Evolutionary conservation across 2,329 filamentous ascomycete genomes (phyloP).

Genomic region (Neofusicoccum ribis): DNA sequence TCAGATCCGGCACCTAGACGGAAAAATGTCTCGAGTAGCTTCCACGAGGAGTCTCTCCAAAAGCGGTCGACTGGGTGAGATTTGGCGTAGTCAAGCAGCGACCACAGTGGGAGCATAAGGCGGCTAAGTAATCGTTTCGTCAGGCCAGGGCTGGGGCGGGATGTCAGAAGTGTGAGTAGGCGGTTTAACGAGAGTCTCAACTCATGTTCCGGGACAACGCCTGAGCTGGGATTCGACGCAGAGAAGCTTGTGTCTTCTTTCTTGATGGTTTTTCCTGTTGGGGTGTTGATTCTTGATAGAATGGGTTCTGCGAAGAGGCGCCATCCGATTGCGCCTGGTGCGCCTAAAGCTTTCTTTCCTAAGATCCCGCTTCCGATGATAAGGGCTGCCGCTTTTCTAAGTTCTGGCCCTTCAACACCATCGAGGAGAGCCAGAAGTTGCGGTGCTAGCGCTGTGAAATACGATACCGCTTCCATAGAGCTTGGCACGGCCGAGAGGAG

Average conservation of each 20-base stretch:
- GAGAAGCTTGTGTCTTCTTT: conserved; percentile 9
- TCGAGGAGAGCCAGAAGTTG: conserved; percentile 65
- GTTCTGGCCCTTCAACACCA: conserved; percentile 57
- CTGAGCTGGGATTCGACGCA: not conserved
- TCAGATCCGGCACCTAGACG: conserved; percentile 56
- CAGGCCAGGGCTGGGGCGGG: conserved; percentile 67
- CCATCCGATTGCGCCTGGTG: conserved; percentile 64
- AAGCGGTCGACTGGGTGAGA: conserved; percentile 36
- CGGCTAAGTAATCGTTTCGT: conserved; percentile 62
- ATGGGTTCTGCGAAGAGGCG: conserved; percentile 61
- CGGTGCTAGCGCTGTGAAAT: conserved; percentile 61
- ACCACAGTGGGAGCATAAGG: conserved; percentile 64
- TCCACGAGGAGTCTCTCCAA: conserved; percentile 47
- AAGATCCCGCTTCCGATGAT: conserved; percentile 68
- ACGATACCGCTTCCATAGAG: conserved; percentile 55
- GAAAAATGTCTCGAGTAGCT: conserved; percentile 58
- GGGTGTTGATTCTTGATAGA: conserved; percentile 50
- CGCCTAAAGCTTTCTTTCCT: conserved; percentile 63
- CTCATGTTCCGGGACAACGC: conserved; percentile 51
- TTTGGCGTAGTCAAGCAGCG: conserved; percentile 55
- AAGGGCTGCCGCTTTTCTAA: conserved; percentile 61
- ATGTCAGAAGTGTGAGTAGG: conserved; percentile 58
- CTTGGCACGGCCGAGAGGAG: conserved; percentile 62
- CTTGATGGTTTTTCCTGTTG: not conserved
- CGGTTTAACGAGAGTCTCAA: conserved; percentile 56